These are phyloP conservation scores for Cutaneotrichosporon spelunceum DNA, from an alignment of 1,284 basidiomycete species.

Conservation along the genomic window DNA sequence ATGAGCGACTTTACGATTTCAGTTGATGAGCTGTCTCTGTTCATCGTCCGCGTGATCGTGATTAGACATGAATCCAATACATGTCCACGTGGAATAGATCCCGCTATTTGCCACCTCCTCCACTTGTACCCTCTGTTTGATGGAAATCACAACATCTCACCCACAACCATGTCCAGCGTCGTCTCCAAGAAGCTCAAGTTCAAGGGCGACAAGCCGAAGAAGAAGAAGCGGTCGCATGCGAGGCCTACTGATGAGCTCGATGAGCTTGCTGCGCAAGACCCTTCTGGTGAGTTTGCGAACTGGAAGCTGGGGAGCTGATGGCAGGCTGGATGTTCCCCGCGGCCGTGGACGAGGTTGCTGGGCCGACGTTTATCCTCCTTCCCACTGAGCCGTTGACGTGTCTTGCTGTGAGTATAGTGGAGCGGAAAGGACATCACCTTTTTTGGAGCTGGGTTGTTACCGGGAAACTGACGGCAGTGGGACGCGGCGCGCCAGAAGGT, in stretches of 20 bases:
- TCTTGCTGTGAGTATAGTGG: constrained; percentile 38
- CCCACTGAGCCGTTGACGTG: constrained; percentile 44
- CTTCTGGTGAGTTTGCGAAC: constrained; percentile 31
- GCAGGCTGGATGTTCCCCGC: constrained; percentile 53
- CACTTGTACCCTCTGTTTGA: neutral
- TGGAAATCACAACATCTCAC: neutral
- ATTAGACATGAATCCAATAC: neutral
- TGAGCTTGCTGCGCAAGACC: constrained; percentile 43
- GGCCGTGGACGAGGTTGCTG: constrained; percentile 47
- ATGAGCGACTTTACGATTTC: constrained; percentile 1
- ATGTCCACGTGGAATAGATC: neutral
- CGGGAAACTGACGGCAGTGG: constrained; percentile 40
- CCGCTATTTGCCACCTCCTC: constrained; percentile 1
- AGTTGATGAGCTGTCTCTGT: neutral
- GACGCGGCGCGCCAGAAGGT: constrained; percentile 44
- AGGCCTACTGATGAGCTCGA: constrained; percentile 37
- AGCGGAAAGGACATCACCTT: too few species aligned
- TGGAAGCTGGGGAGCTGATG: constrained; percentile 6
- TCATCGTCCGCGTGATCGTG: neutral
- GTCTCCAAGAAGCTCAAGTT: constrained; percentile 53
- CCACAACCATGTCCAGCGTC: constrained; percentile 24
- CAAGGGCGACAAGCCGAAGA: constrained; percentile 55
- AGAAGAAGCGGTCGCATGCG: constrained; percentile 53
- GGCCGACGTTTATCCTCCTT: constrained; percentile 52
- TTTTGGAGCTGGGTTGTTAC: too few species aligned